Base-by-base conservation (phyloP, 176 grass and related monocot species). In the Musa schizocarpa region DNA sequence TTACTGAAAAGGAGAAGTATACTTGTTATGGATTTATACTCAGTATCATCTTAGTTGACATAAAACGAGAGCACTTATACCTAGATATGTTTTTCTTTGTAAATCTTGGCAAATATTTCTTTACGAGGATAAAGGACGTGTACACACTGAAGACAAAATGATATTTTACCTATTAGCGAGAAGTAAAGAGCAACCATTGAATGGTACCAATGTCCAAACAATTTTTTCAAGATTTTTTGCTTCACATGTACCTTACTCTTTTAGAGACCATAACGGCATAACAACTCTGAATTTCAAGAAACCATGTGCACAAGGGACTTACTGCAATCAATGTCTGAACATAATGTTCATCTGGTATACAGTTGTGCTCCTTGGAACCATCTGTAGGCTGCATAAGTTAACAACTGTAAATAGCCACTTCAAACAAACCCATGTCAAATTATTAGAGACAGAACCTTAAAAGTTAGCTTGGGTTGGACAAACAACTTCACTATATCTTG, bases 341-440 rank as follows among this genome's bases (percentile, higher is more conserved):
- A 91, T 99, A 94, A 71, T 99, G 95, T 74, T 99, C 95, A 86
- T 94, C 95, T 84, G 95, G 91, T 84, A 99, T 92, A 76, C 95
- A 99, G 84, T 99, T 99, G 78, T 99, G 95, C 55, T 92, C 91
- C 77, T 94, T 94, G 76, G 75, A 81, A 69, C 82, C 82, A 68
- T 99, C 80, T 2, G 54, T 80, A 74, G 95, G 95, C 91, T 99
- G 79, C 62, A 70, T 54, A 81, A 82, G 74, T 63, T 52, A 34
- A 80, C 65, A 11, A 66, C 63, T 53, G 64, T 54, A 82, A 24
- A 51, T 79, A 80, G 69, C 56, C 19, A 72, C 26, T 14, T 24
- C 65, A 69, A 76, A 59, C 69, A 59, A 64, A 52, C 54, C 56
- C 43, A 20, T 9, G 19, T 69, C 27, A 50, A 69, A 50, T 27